A percentile compares a stretch with the other conserved stretches of the same genome.
These are phyloP conservation scores for Ophiocordyceps camponoti-leonardi DNA, from an alignment of 2,329 filamentous ascomycete species.

Conservation along the genomic window DNA sequence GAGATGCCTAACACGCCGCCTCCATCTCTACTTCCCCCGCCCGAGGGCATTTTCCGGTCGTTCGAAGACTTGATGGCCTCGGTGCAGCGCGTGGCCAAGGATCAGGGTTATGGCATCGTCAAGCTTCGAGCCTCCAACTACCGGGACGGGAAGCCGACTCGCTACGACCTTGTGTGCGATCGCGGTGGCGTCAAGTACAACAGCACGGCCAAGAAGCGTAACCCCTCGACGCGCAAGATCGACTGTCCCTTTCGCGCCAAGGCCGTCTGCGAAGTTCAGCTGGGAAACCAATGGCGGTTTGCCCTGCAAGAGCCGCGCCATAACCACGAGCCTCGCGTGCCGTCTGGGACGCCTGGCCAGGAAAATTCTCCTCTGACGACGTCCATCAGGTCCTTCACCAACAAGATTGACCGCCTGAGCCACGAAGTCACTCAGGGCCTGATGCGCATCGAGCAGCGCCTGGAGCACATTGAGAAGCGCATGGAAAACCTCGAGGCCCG, in stretches of 20 bases:
- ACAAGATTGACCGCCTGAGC: conserved; percentile 40
- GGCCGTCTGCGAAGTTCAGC: conserved; percentile 44
- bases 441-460: conserved; percentile 28
- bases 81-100: conserved; percentile 42
- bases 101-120: conserved; percentile 45
- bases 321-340: conserved; percentile 42
- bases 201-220: conserved; percentile 47
- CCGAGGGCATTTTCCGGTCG: conserved; percentile 40
- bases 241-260: conserved; percentile 47
- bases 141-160: conserved; percentile 42
- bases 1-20: conserved; percentile 29
- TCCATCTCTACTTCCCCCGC: conserved; percentile 32
- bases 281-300: conserved; percentile 48
- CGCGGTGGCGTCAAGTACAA: conserved; percentile 47
- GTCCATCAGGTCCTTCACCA: conserved; percentile 37
- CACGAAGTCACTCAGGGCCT: conserved; percentile 39
- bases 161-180: conserved; percentile 46
- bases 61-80: conserved; percentile 42
- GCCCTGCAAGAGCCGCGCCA: conserved; percentile 41
- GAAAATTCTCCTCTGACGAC: conserved; percentile 41
- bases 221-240: conserved; percentile 45
- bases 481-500: conserved; percentile 34
- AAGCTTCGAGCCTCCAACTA: conserved; percentile 47
- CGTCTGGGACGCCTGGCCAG: conserved; percentile 34
- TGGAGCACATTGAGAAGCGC: conserved; percentile 36